These are phyloP conservation scores for Pythium apleroticum DNA, from an alignment of 352 stramenopile species.

Conservation along the genomic window DNA sequence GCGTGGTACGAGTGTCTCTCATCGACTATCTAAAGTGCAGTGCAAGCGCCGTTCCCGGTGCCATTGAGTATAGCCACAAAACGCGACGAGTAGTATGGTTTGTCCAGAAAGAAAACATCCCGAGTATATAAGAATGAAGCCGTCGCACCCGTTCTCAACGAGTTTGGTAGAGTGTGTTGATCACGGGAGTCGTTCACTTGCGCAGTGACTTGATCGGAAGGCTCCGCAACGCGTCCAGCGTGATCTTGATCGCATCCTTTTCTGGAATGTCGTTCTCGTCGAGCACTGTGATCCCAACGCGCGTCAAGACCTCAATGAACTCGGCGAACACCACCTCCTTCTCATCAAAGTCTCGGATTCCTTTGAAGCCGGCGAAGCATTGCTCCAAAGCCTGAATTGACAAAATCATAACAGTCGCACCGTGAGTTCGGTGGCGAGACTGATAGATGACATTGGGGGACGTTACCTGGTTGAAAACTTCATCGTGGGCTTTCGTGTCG, in stretches of 20 bases:
- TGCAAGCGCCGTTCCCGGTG: not conserved
- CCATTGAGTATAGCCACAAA: conserved; percentile 2
- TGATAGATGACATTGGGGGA: not conserved
- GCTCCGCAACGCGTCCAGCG: conserved; percentile 66
- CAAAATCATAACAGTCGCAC: not conserved
- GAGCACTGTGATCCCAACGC: conserved; percentile 62
- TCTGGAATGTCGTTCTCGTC: conserved; percentile 57
- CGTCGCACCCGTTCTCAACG: not conserved
- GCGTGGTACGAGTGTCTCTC: conserved; percentile 75
- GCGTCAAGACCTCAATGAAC: conserved; percentile 66
- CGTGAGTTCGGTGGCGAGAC: not conserved
- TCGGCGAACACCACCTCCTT: conserved; percentile 70
- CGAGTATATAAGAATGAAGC: conserved; percentile 15
- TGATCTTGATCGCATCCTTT: conserved; percentile 73
- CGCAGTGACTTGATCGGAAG: conserved; percentile 39
- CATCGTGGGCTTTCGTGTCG: conserved; percentile 50
- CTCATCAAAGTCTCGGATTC: conserved; percentile 34
- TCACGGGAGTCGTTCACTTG: conserved; percentile 28
- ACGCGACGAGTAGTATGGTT: not conserved
- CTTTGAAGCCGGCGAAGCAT: conserved; percentile 56
- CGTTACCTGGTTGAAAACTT: conserved; percentile 47
- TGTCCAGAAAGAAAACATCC: conserved; percentile 5
- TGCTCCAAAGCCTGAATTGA: conserved; percentile 46
- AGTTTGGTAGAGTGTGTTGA: not conserved
- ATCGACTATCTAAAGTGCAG: conserved; percentile 10